phyloP scores from a whole-genome alignment of 2,329 filamentous ascomycete genomes.

The Paraphoma chrysanthemicola region DNA sequence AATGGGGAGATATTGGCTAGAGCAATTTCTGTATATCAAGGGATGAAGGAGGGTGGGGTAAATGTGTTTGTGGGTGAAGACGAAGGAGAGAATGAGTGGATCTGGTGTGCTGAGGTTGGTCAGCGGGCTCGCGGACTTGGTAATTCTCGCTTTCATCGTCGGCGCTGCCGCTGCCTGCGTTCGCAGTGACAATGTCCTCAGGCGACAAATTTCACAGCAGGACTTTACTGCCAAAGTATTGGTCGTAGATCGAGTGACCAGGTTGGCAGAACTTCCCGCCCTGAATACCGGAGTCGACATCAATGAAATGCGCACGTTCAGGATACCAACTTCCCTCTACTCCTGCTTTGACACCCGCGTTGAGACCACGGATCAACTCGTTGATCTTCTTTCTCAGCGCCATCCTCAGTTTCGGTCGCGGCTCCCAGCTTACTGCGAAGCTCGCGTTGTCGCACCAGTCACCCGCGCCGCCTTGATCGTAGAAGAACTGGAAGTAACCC shows the following conservation, averaged over 20 bases:
- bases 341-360: neutral
- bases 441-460: slow-evolving; percentile 5
- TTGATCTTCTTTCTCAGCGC: slow-evolving; percentile 5
- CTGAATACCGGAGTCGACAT: neutral
- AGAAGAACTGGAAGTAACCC: slow-evolving; percentile 5
- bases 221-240: slow-evolving; percentile 8
- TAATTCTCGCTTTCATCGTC: neutral
- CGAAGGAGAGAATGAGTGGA: neutral
- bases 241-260: slow-evolving; percentile 2
- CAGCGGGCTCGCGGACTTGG: neutral
- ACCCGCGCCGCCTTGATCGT: neutral
- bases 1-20: neutral
- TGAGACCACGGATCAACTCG: neutral
- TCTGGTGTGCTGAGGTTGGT: neutral
- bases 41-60: no score
- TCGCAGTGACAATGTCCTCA: neutral
- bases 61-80: neutral
- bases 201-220: slow-evolving; percentile 6
- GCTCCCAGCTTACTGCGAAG: neutral
- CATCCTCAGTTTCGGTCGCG: neutral
- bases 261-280: neutral
- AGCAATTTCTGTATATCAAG: neutral
- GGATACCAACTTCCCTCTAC: neutral
- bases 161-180: neutral
- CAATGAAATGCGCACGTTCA: neutral